Evolutionary conservation across 305 asterid species (phyloP), one percentile per base, ranked within the genome.

Genomic region (Fraxinus sp.): DNA sequence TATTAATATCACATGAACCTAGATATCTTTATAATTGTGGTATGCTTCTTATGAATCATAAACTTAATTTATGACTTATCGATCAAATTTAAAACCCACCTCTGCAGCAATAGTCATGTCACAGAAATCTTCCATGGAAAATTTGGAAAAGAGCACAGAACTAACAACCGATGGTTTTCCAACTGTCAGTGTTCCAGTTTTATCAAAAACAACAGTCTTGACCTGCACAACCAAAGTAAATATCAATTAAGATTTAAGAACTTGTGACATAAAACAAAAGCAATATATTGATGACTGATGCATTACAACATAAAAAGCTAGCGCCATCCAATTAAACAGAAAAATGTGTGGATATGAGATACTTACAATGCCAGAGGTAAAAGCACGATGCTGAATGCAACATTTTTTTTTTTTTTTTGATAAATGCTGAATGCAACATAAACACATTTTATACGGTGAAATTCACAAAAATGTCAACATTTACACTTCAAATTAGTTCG

Each of bases 121-220:
- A 79, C 97, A 94, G 84, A 95, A 94, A 81, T 94, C 99, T 80
- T 88, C 94, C 94, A 92, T 85, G 76, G 97, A 82, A 84, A 91
- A 82, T 35, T 84, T 82, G 49, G 99, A 89, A 84, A 95, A 93
- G 74, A 95, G 88, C 88, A 84, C 92, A 77, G 92, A 91, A 88
- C 93, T 93, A 81, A 93, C 97, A 24, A 95, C 99, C 83, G 98
- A 81, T 80, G 99, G 98, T 86, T 91, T 95, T 83, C 98, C 98
- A 84, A 90, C 76, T 10, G 99, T 95, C 84, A 94, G 81, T 9
- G 99, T 95, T 84, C 99, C 98, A 3, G 98, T 94, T 91, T 95
- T 95, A 88, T 95, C 99, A 78, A 95, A 95, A 79, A 94, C 95
- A 7, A 94, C 89, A 66, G 90, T 90, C 89, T 91, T 94, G 77